Conservation (phyloP, 305 asterid species). For the Solanum hybrid region DNA sequence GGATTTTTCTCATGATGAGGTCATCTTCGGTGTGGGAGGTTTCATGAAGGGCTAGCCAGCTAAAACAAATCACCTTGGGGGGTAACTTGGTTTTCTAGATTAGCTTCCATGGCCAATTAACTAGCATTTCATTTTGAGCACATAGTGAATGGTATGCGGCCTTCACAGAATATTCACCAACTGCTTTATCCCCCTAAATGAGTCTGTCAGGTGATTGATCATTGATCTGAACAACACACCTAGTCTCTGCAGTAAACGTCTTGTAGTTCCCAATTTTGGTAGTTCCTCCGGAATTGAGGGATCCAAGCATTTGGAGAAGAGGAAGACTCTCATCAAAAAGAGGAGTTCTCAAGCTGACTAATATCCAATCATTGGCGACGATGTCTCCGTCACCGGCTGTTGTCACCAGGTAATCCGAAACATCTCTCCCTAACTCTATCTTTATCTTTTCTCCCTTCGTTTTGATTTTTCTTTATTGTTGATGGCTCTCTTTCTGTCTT, state of each 20-base stretch:
- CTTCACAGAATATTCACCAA: neutral
- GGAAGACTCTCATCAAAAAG: slow-evolving; percentile 78
- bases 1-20: no score
- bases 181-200: neutral
- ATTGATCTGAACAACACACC: neutral
- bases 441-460: neutral
- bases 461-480: neutral
- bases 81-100: no score
- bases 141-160: neutral
- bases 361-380: neutral
- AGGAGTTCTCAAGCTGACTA: slow-evolving; percentile 9
- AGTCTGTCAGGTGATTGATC: neutral
- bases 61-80: no score
- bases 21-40: no score
- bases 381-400: neutral
- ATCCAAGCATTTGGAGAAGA: slow-evolving; percentile 40
- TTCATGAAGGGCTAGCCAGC: no score
- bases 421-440: no score
- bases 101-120: no score
- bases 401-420: no score
- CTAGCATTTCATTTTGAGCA: no score
- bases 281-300: neutral
- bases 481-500: neutral
- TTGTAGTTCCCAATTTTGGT: neutral
- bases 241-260: neutral